These are phyloP conservation scores for Penicillium subrubescens DNA, from an alignment of 495 filamentous ascomycete genomes.

Conservation along the genomic window DNA sequence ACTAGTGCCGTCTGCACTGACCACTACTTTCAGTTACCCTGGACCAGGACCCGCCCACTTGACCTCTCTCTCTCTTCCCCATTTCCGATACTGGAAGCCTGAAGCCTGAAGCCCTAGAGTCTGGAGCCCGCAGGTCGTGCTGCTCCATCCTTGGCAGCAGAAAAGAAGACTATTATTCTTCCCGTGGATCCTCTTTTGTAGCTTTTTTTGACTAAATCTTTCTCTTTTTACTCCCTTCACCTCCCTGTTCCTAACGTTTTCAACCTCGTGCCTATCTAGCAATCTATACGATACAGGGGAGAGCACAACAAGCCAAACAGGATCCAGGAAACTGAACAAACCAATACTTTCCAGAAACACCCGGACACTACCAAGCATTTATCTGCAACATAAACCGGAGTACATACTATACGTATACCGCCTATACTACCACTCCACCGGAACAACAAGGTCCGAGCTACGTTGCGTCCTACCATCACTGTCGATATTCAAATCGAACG, in stretches of 20 bases:
- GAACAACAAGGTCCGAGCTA: not conserved
- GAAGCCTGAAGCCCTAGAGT: not conserved
- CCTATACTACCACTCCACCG: not conserved
- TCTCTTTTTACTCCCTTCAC: constrained; percentile 4
- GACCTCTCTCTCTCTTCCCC: constrained; percentile 17
- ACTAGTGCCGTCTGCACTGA: constrained; percentile 43
- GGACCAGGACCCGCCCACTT: constrained; percentile 23
- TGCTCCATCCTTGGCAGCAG: constrained; percentile 9
- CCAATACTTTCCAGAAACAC: not conserved
- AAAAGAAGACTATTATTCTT: constrained; percentile 11
- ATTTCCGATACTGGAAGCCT: constrained; percentile 23
- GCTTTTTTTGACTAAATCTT: constrained; percentile 4
- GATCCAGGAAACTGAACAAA: not conserved
- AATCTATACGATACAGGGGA: not conserved
- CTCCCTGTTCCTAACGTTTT: not conserved
- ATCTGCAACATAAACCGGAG: not conserved
- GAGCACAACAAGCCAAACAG: not conserved
- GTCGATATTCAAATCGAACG: not conserved
- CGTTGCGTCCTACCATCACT: not conserved
- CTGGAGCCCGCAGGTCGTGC: constrained; percentile 25
- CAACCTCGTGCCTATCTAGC: not conserved
- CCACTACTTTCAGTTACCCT: constrained; percentile 32
- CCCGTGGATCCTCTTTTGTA: not conserved
- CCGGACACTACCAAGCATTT: not conserved
- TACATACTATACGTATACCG: not conserved